Conservation (phyloP, 352 stramenopile genomes). For the Pythium aquatile region DNA sequence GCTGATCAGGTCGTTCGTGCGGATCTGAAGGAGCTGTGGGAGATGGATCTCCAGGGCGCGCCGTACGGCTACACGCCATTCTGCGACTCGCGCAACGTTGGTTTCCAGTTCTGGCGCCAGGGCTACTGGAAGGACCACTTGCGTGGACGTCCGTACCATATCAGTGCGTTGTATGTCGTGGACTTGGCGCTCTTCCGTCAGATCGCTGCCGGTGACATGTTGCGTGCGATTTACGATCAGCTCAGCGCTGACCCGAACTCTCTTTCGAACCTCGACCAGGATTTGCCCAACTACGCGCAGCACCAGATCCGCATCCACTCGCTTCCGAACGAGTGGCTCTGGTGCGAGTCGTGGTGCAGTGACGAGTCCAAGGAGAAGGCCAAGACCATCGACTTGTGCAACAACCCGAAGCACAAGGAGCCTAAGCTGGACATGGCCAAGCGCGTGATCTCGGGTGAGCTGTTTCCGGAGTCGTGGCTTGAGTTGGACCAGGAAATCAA, state of each 20-base stretch:
- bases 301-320: constrained; percentile 97
- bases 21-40: constrained; percentile 98
- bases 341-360: constrained; percentile 99
- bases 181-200: constrained; percentile 96
- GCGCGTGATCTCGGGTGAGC: constrained; percentile 94
- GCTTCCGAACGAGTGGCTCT: constrained; percentile 98
- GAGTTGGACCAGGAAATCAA: constrained; percentile 98
- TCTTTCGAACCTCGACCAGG: constrained; percentile 98
- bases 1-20: constrained; percentile 98
- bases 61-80: constrained; percentile 99
- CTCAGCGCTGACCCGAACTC: constrained; percentile 98
- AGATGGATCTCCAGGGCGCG: constrained; percentile 96
- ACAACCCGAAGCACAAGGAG: constrained; percentile 99
- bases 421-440: constrained; percentile 99
- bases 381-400: constrained; percentile 99
- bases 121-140: constrained; percentile 99
- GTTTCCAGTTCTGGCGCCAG: constrained; percentile 98
- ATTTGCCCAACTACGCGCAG: constrained; percentile 98
- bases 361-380: constrained; percentile 96
- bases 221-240: constrained; percentile 96
- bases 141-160: constrained; percentile 97
- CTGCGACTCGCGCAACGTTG: constrained; percentile 96
- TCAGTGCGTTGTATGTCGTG: constrained; percentile 99
- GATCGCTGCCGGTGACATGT: constrained; percentile 94
- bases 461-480: constrained; percentile 98